phyloP scores from a whole-genome alignment of 1,284 basidiomycete genomes.

The Heliocybe sulcata region DNA sequence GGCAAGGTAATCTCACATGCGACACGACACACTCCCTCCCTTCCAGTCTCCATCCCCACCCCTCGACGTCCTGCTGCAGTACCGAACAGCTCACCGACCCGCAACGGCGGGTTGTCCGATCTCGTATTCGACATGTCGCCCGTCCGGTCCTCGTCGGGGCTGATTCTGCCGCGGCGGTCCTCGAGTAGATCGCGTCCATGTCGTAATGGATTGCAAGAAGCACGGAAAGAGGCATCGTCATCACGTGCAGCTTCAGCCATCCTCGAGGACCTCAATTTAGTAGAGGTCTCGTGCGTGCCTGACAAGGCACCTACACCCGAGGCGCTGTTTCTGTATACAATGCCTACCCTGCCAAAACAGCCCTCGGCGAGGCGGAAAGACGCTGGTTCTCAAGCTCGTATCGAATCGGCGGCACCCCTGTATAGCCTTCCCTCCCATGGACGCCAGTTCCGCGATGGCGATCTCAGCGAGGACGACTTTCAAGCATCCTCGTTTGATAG shows the following conservation, averaged over 20 bases:
- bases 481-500: not conserved
- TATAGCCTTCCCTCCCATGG: not conserved
- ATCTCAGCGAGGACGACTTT: not conserved
- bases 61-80: constrained; percentile 9
- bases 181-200: constrained; percentile 1
- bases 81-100: constrained; percentile 12
- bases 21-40: constrained; percentile 5
- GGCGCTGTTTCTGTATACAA: not conserved
- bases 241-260: not conserved
- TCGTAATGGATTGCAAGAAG: no score
- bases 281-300: not conserved
- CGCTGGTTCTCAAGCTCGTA: not conserved
- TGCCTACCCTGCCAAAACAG: not conserved
- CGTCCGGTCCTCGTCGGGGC: constrained; percentile 4
- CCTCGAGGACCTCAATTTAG: not conserved
- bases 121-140: constrained; percentile 17
- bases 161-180: constrained; percentile 6
- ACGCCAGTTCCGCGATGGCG: not conserved
- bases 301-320: not conserved
- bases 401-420: not conserved
- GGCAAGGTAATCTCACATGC: not conserved
- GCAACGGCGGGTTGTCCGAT: constrained; percentile 9
- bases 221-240: not conserved
- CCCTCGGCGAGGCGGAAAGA: not conserved
- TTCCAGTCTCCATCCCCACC: constrained; percentile 15